Evolutionary conservation across 73 alveolate genomes (phyloP).

Genomic region (Tetrahymena thermophila): DNA sequence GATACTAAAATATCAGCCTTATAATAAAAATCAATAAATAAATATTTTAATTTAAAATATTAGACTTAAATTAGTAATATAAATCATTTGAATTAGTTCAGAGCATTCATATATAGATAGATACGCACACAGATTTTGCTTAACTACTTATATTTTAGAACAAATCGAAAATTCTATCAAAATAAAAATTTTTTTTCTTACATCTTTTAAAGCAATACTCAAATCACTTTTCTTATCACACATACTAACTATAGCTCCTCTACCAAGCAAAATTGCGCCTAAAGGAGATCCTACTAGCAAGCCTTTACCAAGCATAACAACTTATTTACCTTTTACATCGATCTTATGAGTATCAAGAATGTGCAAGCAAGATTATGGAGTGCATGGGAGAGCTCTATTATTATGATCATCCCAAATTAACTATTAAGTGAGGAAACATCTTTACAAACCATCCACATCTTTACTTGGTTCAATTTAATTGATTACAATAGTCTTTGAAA

Average conservation of each 20-base stretch:
- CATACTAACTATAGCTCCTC: slow-evolving; percentile 32
- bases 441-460: slow-evolving; percentile 58
- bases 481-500: slow-evolving; percentile 39
- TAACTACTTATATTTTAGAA: neutral
- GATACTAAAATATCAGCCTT: slow-evolving; percentile 69
- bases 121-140: neutral
- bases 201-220: neutral
- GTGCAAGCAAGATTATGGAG: slow-evolving; percentile 27
- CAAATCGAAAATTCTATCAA: neutral
- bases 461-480: slow-evolving; percentile 42
- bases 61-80: slow-evolving; percentile 13
- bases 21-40: neutral
- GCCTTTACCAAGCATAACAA: slow-evolving; percentile 44
- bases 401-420: slow-evolving; percentile 2
- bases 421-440: neutral
- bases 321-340: slow-evolving; percentile 36
- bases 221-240: slow-evolving; percentile 16
- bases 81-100: no score
- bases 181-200: neutral
- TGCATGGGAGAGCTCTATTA: slow-evolving; percentile 29
- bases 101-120: no score
- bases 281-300: slow-evolving; percentile 68
- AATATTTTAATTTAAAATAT: slow-evolving; percentile 25
- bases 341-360: slow-evolving; percentile 10
- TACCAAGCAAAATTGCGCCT: slow-evolving; percentile 31